Percentiles rank a stretch among this genome's conserved stretches.
phyloP scores from a whole-genome alignment of 2,329 filamentous ascomycete species.

The Claviceps maximensis region DNA sequence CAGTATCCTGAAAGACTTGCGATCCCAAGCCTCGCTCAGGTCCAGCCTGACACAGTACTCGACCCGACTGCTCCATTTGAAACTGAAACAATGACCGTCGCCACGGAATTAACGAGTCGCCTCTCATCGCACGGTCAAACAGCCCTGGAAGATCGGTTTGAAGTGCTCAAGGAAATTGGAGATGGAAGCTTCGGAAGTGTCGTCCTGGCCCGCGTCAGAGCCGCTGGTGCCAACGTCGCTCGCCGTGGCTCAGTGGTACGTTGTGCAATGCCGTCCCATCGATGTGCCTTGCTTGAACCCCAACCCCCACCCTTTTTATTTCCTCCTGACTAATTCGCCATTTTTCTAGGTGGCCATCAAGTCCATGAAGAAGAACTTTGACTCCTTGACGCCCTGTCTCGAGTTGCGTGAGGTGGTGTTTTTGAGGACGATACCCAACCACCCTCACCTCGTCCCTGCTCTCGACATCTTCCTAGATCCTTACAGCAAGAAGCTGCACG shows the following conservation, averaged over 20 bases:
- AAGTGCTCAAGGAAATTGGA: slow-evolving; percentile 94
- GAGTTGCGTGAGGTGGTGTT: slow-evolving; percentile 97
- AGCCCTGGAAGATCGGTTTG: slow-evolving; percentile 84
- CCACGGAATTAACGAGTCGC: slow-evolving; percentile 59
- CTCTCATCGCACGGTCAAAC: slow-evolving; percentile 46
- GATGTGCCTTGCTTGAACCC: neutral
- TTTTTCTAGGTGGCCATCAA: slow-evolving; percentile 78
- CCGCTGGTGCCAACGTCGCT: slow-evolving; percentile 77
- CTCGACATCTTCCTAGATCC: slow-evolving; percentile 97
- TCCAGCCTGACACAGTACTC: neutral
- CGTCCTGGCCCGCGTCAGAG: slow-evolving; percentile 78
- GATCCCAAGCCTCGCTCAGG: neutral
- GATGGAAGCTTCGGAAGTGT: slow-evolving; percentile 98
- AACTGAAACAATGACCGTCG: slow-evolving; percentile 51
- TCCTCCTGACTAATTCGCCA: neutral
- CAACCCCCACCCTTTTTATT: neutral
- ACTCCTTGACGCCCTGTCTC: slow-evolving; percentile 78
- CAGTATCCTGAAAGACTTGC: neutral
- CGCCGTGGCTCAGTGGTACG: slow-evolving; percentile 85
- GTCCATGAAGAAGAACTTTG: slow-evolving; percentile 99
- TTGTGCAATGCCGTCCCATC: slow-evolving; percentile 12
- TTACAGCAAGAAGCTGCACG: slow-evolving; percentile 90
- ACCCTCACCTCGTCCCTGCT: slow-evolving; percentile 89
- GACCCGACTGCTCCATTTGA: neutral
- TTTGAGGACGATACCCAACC: slow-evolving; percentile 71